A percentile compares a stretch with the other conserved stretches of the same genome.
Conservation (phyloP, 495 filamentous ascomycete species). For the Hypoxylon fragiforme region DNA sequence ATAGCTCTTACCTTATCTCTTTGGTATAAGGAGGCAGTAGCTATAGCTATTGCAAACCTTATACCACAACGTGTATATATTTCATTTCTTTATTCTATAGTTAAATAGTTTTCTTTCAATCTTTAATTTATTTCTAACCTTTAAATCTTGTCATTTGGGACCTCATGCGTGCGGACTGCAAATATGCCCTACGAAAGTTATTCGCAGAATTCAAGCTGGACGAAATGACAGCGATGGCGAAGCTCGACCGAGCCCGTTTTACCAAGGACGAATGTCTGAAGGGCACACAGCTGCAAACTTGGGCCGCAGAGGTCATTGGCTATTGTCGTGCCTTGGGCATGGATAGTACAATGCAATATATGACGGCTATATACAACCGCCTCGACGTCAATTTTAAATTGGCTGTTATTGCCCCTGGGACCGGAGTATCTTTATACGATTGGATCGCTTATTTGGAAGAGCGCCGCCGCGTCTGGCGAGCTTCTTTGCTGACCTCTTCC, state of each 20-base stretch:
- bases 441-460: not conserved
- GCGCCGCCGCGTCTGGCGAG: not conserved
- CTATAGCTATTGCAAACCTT: too few species aligned
- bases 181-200: not conserved
- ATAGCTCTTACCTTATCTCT: too few species aligned
- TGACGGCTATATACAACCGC: not conserved
- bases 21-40: too few species aligned
- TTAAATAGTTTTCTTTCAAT: too few species aligned
- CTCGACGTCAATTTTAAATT: not conserved
- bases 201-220: not conserved
- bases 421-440: not conserved
- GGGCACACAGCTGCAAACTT: not conserved
- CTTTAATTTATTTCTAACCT: too few species aligned
- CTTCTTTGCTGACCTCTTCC: not conserved
- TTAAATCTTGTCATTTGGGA: too few species aligned
- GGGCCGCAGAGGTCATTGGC: not conserved
- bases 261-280: not conserved
- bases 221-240: not conserved
- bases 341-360: not conserved
- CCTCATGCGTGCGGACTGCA: not conserved
- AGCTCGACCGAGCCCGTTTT: not conserved
- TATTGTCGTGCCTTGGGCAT: not conserved
- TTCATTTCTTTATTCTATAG: too few species aligned
- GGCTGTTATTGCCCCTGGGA: not conserved
- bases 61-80: too few species aligned